These are phyloP conservation scores for Iris macrosiphon DNA, from an alignment of 106 monocot genomes.

Conservation along the genomic window DNA sequence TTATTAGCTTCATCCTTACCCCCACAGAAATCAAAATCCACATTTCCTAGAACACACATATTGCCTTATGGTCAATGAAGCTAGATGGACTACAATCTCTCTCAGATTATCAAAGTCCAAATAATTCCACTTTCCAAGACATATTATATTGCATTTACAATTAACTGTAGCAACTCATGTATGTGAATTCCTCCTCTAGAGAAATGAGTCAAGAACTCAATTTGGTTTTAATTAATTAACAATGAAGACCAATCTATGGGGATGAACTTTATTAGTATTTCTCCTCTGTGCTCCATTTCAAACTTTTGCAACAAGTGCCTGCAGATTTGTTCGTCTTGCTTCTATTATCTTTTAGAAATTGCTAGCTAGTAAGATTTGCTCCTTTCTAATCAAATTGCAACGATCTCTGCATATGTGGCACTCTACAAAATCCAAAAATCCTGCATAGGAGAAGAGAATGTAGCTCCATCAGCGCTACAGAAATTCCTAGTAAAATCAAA, in stretches of 20 bases:
- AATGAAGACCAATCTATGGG: not conserved
- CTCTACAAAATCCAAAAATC: constrained; percentile 11
- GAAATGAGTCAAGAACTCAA: not conserved
- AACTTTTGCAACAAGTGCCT: not conserved
- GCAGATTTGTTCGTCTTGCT: not conserved
- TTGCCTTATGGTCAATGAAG: not conserved
- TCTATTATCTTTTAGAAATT: constrained; percentile 8
- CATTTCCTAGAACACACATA: not conserved
- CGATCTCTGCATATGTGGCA: constrained; percentile 11
- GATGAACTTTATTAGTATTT: not conserved
- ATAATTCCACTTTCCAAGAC: not conserved
- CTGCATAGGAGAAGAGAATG: constrained; percentile 32
- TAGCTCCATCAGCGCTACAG: constrained; percentile 24
- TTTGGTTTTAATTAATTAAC: not conserved
- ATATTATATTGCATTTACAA: not conserved
- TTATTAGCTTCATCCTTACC: too few species aligned
- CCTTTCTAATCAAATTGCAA: constrained; percentile 13
- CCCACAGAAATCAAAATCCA: not conserved
- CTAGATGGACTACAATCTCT: not conserved
- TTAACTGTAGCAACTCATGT: not conserved
- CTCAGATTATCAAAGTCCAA: not conserved
- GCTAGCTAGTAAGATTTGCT: constrained; percentile 13
- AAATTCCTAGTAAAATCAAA: constrained; percentile 12
- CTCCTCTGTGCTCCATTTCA: not conserved
- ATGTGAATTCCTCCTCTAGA: not conserved